These are phyloP conservation scores for Plasmodium relictum DNA, from an alignment of 169 alveolate species.

Conservation along the genomic window DNA sequence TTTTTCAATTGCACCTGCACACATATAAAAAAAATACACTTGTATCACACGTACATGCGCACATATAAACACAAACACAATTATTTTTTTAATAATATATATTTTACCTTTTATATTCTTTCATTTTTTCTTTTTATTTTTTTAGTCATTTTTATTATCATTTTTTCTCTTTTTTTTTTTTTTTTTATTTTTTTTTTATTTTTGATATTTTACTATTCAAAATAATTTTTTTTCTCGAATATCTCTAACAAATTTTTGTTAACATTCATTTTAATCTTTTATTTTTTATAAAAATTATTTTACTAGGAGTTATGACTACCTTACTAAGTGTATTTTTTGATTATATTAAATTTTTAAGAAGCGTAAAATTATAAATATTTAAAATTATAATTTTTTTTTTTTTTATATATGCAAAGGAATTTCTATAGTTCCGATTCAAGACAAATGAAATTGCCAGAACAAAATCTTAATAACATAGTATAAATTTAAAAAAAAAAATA, in stretches of 20 bases:
- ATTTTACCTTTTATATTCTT: background rate
- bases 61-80: conserved; percentile 8
- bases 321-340: conserved; percentile 20
- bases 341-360: conserved; percentile 2
- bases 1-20: conserved; percentile 36
- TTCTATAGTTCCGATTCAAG: conserved; percentile 40
- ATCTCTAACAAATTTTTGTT: background rate
- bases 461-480: conserved; percentile 36
- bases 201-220: conserved; percentile 11
- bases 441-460: conserved; percentile 48
- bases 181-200: conserved; percentile 16
- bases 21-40: conserved; percentile 37
- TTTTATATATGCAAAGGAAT: conserved; percentile 16
- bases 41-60: conserved; percentile 30
- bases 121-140: background rate
- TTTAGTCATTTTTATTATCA: background rate
- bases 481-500: conserved; percentile 2
- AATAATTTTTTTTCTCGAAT: background rate
- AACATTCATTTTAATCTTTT: conserved; percentile 7
- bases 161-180: conserved; percentile 35
- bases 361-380: conserved; percentile 10
- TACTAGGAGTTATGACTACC: conserved; percentile 11
- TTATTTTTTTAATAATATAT: background rate
- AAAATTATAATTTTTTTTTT: conserved; percentile 7
- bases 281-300: background rate